Base-by-base conservation (phyloP, 2,329 filamentous ascomycete species). In the Microcyclosporella mali region DNA sequence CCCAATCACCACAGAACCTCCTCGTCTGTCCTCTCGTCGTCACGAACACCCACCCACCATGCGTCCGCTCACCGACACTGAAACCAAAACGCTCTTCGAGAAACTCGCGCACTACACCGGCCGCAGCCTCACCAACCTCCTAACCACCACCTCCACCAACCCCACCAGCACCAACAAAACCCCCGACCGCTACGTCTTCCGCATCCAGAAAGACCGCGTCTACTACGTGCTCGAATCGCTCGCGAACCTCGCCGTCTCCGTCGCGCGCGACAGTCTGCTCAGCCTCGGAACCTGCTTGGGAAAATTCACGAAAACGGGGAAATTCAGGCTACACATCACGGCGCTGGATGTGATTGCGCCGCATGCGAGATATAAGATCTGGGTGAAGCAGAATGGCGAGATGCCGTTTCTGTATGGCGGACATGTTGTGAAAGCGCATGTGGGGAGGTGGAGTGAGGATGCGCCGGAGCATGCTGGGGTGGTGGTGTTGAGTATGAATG, bases 391-490 rank as follows among this genome's bases (percentile, higher is more conserved):
- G 46, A 97, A 97, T 68, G 92, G 92, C 55, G 89, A 94, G 61
- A 95, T 95, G 88, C 90, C 92, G 1, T 97, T 94, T 66, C 70
- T 98, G 35, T 98, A 97, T 68, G 92, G 92, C 40, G 86, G 87
- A 44, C 89, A 97, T 66, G 75, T 94, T 40, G 79, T 94, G 55
- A 87, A 87, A 66, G 84, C 83, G 25, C 84, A 88, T 64, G 78
- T 92, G 14, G 87, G 87, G 15, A 72, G 88, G 49, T 90, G 85
- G 82, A 85, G 81, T 31, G 88, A 95, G 60, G 90, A 97, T 70
- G 89, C 85, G 58, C 89, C 90, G 0, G 88, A 94, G 68, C 89
- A 97, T 67, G 83, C 88, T 58, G 92, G 92, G 32, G 83, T 95
- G 10, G 80, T 98, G 35, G 85, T 98, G 16, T 82, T 88, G 69